Evolutionary conservation across 805 yeast genomes (phyloP).

Genomic region (Candida nonsorbophila): DNA sequence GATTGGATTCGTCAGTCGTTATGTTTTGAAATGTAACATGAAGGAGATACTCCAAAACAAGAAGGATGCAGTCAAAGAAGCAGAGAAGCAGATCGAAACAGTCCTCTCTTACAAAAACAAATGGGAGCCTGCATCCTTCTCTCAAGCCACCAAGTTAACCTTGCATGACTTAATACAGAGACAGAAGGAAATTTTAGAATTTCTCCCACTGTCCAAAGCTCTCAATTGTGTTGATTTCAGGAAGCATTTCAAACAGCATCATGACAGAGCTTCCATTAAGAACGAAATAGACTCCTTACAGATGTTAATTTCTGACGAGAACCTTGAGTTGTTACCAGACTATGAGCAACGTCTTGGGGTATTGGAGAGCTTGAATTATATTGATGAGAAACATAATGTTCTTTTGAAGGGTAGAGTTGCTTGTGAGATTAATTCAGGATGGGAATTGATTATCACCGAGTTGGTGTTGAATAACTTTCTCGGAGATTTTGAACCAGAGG

Average conservation of each 20-base stretch:
- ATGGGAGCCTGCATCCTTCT: constrained; percentile 43
- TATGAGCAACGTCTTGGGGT: constrained; percentile 86
- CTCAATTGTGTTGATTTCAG: constrained; percentile 40
- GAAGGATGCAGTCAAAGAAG: constrained; percentile 26
- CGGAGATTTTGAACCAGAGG: constrained; percentile 92
- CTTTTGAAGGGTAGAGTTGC: constrained; percentile 89
- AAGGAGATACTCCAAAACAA: constrained; percentile 32
- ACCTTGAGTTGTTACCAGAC: constrained; percentile 85
- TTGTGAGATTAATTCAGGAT: constrained; percentile 87
- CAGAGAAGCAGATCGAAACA: constrained; percentile 27
- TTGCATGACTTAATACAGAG: constrained; percentile 32
- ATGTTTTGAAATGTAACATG: constrained; percentile 25
- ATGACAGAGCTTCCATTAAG: constrained; percentile 41
- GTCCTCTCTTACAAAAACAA: constrained; percentile 32
- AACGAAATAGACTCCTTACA: constrained; percentile 51
- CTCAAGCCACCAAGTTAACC: constrained; percentile 22
- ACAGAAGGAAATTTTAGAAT: constrained; percentile 27
- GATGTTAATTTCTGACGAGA: constrained; percentile 74
- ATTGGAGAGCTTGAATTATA: constrained; percentile 69
- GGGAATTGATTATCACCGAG: constrained; percentile 87
- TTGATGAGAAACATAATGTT: constrained; percentile 72
- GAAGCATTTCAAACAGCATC: constrained; percentile 39
- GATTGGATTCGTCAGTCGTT: constrained; percentile 41
- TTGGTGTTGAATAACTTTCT: constrained; percentile 84
- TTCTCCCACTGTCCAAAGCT: constrained; percentile 19